Conservation (phyloP, 2,329 filamentous ascomycete genomes). For the Chaetomium sp. region DNA sequence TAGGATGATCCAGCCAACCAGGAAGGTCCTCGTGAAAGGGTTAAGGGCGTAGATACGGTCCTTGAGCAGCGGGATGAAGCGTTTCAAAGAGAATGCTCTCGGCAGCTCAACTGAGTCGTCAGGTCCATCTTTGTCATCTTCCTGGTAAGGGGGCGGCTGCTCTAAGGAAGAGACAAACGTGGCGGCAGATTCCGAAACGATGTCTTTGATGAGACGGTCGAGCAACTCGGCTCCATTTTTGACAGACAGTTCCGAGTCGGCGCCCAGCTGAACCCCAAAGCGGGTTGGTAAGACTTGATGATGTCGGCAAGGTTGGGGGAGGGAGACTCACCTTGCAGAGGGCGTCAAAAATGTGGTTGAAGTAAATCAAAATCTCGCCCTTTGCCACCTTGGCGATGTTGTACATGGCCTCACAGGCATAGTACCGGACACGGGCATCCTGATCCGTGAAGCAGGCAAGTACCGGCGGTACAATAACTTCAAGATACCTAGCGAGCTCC, state of each 20-base stretch:
- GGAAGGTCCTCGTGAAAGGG: constrained; percentile 90
- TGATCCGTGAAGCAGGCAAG: constrained; percentile 97
- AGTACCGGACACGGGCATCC: constrained; percentile 95
- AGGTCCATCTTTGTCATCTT: constrained; percentile 50
- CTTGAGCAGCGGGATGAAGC: constrained; percentile 90
- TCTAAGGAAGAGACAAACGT: constrained; percentile 92
- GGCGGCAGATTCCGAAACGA: constrained; percentile 90
- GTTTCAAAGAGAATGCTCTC: constrained; percentile 86
- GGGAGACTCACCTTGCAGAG: constrained; percentile 75
- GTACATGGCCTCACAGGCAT: constrained; percentile 99
- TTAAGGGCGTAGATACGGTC: constrained; percentile 94
- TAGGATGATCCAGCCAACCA: constrained; percentile 94
- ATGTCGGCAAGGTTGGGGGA: constrained; percentile 1
- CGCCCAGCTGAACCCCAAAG: constrained; percentile 70
- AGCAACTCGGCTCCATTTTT: constrained; percentile 97
- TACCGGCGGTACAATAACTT: constrained; percentile 93
- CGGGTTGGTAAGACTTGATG: constrained; percentile 18
- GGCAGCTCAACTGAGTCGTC: constrained; percentile 57
- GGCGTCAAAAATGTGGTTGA: constrained; percentile 97
- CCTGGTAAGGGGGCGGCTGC: constrained; percentile 49
- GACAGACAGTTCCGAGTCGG: constrained; percentile 93
- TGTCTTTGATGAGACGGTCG: constrained; percentile 93
- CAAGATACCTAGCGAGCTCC: constrained; percentile 89
- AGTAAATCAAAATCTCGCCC: constrained; percentile 94
- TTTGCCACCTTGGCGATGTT: constrained; percentile 99